Base-by-base conservation (phyloP, 2,329 filamentous ascomycete species). In the Claviceps pusilla region DNA sequence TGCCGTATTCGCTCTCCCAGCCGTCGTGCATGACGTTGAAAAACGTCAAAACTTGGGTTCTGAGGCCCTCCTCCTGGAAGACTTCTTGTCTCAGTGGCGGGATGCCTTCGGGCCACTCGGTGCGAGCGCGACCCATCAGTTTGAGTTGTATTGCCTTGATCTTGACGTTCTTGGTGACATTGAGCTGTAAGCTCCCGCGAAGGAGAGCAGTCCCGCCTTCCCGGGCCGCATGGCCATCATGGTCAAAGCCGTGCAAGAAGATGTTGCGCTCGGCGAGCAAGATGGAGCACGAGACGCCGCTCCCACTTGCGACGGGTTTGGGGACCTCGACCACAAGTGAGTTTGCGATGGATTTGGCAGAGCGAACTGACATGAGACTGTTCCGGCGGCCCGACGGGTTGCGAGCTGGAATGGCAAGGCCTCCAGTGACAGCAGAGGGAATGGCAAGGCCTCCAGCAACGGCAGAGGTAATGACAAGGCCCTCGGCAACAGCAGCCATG, bases 51-150 rank as follows among this genome's bases (percentile, higher is more conserved):
- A 83, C 91, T 64, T 96, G 90, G 45, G 87, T 91, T 69, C 94
- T 84, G 56, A 97, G 76, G 3, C 83, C 87, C 60, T 93, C 86
- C 58, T 88, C 86, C 65, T 97, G 89, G 62, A 82, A 85, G 53
- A 88, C 82, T 45, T 95, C 87, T 1, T 84, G 78, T 68, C 95
- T 95, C 55, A 84, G 78, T 0, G 90, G 89, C 3, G 93, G 91
- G 35, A 97, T 93, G 51, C 89, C 89, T 72, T 97, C 93, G 16
- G 93, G 91, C 93, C 93, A 98, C 65, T 95, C 89, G 1, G 93
- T 97, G 59, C 86, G 80, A 3, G 89, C 88, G 65, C 83, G 85
- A 35, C 91, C 93, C 45, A 84, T 80, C 61, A 98, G 87, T 62
- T 87, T 91, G 52, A 98, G 75, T 6, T 86, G 89, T 29, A 98